Evolutionary conservation across 1,284 basidiomycete genomes (phyloP).

Genomic region (Wolfiporia cocos): DNA sequence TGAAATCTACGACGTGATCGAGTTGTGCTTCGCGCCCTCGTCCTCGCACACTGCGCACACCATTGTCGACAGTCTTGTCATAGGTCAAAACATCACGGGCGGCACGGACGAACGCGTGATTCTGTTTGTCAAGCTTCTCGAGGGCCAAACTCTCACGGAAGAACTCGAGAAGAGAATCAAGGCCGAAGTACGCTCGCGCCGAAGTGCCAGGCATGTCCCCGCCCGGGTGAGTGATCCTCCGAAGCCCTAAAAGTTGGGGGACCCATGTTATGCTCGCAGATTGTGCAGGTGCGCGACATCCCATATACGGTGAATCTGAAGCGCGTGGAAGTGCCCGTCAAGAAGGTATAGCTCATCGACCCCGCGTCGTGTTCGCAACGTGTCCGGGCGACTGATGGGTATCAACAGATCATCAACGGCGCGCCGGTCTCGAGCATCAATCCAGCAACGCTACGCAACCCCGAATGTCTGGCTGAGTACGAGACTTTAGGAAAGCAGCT

Average conservation of each 20-base stretch:
- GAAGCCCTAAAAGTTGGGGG: slow-evolving; percentile 5
- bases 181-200: slow-evolving; percentile 53
- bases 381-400: slow-evolving; percentile 11
- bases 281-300: slow-evolving; percentile 66
- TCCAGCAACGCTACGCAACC: slow-evolving; percentile 72
- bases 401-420: slow-evolving; percentile 73
- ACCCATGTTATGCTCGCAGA: slow-evolving; percentile 27
- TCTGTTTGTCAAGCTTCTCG: slow-evolving; percentile 70
- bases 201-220: slow-evolving; percentile 75
- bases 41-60: slow-evolving; percentile 35
- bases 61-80: slow-evolving; percentile 69
- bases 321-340: slow-evolving; percentile 78
- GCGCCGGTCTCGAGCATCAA: slow-evolving; percentile 66
- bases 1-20: slow-evolving; percentile 83
- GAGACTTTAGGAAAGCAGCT: slow-evolving; percentile 42
- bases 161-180: slow-evolving; percentile 56
- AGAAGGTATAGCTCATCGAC: slow-evolving; percentile 55
- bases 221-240: slow-evolving; percentile 40
- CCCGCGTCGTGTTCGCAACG: slow-evolving; percentile 6
- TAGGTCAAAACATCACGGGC: slow-evolving; percentile 67
- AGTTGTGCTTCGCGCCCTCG: slow-evolving; percentile 45
- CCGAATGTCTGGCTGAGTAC: slow-evolving; percentile 67
- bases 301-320: slow-evolving; percentile 88
- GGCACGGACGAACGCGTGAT: slow-evolving; percentile 81
- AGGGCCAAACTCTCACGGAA: slow-evolving; percentile 43